These are phyloP conservation scores for Trichoderma oligosporum DNA, from an alignment of 2,329 filamentous ascomycete species.

Conservation along the genomic window DNA sequence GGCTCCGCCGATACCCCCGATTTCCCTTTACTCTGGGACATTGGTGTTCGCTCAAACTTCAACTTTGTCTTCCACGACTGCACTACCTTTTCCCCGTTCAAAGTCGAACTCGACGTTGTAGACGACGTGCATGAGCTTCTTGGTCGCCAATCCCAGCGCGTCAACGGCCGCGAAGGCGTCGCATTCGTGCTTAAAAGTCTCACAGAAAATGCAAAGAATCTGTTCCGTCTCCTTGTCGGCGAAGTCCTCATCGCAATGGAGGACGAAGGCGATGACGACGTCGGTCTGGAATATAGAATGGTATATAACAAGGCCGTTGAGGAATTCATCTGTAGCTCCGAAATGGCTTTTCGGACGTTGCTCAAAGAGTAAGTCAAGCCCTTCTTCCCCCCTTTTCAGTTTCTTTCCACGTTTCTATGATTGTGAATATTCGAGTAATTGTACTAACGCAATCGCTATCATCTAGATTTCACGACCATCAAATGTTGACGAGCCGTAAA, in stretches of 20 bases:
- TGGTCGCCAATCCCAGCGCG: slow-evolving; percentile 71
- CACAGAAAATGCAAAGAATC: slow-evolving; percentile 83
- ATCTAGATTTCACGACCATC: slow-evolving; percentile 83
- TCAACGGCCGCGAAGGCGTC: slow-evolving; percentile 87
- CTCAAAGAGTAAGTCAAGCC: slow-evolving; percentile 72
- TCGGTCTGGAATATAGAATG: slow-evolving; percentile 82
- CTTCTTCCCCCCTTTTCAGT: background rate
- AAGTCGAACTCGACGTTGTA: slow-evolving; percentile 73
- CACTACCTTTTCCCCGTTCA: slow-evolving; percentile 78
- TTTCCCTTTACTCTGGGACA: slow-evolving; percentile 86
- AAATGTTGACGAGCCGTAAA: slow-evolving; percentile 89
- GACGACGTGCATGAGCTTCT: slow-evolving; percentile 87
- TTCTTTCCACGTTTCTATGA: too few relatives aligned
- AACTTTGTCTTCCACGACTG: slow-evolving; percentile 91
- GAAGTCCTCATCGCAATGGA: slow-evolving; percentile 74
- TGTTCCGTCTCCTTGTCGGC: slow-evolving; percentile 80
- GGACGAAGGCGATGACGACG: slow-evolving; percentile 53
- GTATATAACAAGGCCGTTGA: slow-evolving; percentile 94
- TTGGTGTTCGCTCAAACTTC: slow-evolving; percentile 74
- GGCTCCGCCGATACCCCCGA: slow-evolving; percentile 85
- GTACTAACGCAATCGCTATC: background rate
- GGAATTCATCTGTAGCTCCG: slow-evolving; percentile 94
- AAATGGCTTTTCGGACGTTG: slow-evolving; percentile 90
- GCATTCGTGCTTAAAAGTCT: slow-evolving; percentile 85
- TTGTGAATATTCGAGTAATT: too few relatives aligned